Base-by-base conservation (phyloP, 352 stramenopile genomes). In the Salisapilia sapeloensis region DNA sequence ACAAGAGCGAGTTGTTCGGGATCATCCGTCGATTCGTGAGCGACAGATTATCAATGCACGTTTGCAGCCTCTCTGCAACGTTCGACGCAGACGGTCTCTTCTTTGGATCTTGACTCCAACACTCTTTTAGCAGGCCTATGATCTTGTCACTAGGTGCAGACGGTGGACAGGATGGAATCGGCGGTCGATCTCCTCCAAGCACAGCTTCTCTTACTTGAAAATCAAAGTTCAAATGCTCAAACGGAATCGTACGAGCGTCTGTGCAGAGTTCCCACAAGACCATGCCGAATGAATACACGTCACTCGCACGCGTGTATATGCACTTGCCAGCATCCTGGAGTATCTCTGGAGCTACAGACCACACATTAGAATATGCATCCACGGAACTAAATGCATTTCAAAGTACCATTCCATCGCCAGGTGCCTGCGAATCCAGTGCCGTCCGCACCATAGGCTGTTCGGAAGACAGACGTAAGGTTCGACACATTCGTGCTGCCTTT, bases 261-360 rank as follows among this genome's bases (percentile, higher is more conserved):
- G 58, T 63, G 0, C 57, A 50, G 25, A 80, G 76, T 55, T 80
- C 64, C 64, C 64, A 80, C 9, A 80, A 36, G 26, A 76, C 60
- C 60, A 80, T 80, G 18, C 64, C 64, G 24, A 80, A 80, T 21
- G 56, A 72, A 39, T 80, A 80, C 58, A 80, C 77, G 41, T 80
- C 64, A 3, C 60, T 80, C 7, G 53, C 55, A 12, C 60, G 56
- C 17, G 49, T 75, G 40, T 77, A 80, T 13, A 58, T 51, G 38
- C 60, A 76, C 19, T 75, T 75, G 45, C 65, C 62, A 21, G 64
- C 58, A 25, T 80, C 64, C 13, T 57, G 49, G 12, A 80, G 40
- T n/a, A 80, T 60, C 37, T 80, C 64, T 1, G 64, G 64, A 12
- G 64, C 56, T 35, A 35, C 5, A 10, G 24, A 35, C 14, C n/a